Conservation (phyloP, 1,139 yeast species). For the Keqinozyma sinolaborantium region DNA sequence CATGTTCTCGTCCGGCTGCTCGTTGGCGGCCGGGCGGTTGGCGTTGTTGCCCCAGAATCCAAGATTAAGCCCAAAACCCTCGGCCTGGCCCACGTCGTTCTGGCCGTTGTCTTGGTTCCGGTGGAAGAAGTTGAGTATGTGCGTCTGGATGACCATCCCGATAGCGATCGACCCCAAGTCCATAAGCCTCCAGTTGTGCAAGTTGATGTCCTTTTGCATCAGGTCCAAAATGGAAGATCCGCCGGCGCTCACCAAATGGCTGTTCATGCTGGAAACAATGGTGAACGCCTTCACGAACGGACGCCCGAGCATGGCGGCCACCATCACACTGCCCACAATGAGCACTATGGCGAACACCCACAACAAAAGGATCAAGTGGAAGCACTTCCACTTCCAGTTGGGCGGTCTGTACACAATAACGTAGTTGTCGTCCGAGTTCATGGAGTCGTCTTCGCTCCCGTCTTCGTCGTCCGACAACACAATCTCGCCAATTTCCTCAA, state of each 20-base stretch:
- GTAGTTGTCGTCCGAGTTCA: constrained; percentile 53
- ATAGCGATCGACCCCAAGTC: constrained; percentile 21
- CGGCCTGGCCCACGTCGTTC: not conserved
- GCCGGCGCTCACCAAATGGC: not conserved
- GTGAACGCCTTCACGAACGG: constrained; percentile 21
- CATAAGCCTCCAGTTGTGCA: constrained; percentile 19
- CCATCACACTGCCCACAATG: constrained; percentile 28
- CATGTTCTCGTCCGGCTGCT: not conserved
- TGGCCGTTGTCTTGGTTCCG: constrained; percentile 1
- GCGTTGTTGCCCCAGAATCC: not conserved
- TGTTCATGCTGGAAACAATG: not conserved
- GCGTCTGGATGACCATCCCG: constrained; percentile 18
- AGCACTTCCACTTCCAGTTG: constrained; percentile 57
- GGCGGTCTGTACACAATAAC: constrained; percentile 88
- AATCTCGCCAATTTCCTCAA: constrained; percentile 26
- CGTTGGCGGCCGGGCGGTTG: not conserved
- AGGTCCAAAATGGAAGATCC: not conserved
- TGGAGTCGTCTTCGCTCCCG: constrained; percentile 48
- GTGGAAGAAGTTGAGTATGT: constrained; percentile 14
- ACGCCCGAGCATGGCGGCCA: constrained; percentile 38
- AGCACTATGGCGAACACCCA: constrained; percentile 70
- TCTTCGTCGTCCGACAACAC: constrained; percentile 25
- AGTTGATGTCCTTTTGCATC: constrained; percentile 1
- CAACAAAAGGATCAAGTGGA: constrained; percentile 51
- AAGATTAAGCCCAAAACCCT: not conserved